These are phyloP conservation scores for Tetradesmus lagerheimii DNA, from an alignment of 139 green algal genomes.

Conservation along the genomic window DNA sequence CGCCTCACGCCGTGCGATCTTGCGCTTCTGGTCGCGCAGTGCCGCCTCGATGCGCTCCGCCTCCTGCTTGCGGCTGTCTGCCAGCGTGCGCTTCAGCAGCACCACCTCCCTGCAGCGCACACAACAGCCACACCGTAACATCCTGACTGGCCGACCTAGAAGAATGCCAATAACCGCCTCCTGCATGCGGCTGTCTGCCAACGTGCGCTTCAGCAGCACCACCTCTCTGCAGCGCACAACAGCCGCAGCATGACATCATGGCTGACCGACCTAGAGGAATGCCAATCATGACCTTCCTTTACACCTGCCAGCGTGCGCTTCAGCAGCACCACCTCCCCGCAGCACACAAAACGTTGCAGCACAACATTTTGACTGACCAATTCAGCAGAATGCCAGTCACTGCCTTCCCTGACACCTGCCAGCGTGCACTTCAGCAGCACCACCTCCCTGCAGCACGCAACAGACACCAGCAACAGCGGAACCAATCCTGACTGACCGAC, in stretches of 20 bases:
- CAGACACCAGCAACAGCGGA: no score
- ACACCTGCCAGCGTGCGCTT: conserved; percentile 56
- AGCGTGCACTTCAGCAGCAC: no score
- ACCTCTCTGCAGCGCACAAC: conserved; percentile 44
- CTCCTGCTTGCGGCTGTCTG: conserved; percentile 52
- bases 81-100: conserved; percentile 56
- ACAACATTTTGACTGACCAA: no score
- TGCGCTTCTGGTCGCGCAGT: conserved; percentile 38
- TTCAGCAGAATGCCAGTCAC: no score
- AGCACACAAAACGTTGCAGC: no score
- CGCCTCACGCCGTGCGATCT: conserved; percentile 31
- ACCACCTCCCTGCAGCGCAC: conserved; percentile 51
- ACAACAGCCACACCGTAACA: no score
- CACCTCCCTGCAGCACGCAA: no score
- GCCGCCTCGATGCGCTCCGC: conserved; percentile 48
- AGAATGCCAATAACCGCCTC: conserved; percentile 15
- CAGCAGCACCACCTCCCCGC: conserved; percentile 58
- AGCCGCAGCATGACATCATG: no score
- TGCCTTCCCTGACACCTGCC: no score
- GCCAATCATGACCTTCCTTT: conserved; percentile 33
- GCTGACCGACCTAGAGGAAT: no score
- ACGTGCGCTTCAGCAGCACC: conserved; percentile 54
- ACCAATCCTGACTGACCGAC: no score
- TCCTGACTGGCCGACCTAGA: no score
- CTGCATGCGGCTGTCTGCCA: conserved; percentile 54